These are phyloP conservation scores for Arthrobotrys iridis DNA, from an alignment of 2,329 filamentous ascomycete species.

Conservation along the genomic window DNA sequence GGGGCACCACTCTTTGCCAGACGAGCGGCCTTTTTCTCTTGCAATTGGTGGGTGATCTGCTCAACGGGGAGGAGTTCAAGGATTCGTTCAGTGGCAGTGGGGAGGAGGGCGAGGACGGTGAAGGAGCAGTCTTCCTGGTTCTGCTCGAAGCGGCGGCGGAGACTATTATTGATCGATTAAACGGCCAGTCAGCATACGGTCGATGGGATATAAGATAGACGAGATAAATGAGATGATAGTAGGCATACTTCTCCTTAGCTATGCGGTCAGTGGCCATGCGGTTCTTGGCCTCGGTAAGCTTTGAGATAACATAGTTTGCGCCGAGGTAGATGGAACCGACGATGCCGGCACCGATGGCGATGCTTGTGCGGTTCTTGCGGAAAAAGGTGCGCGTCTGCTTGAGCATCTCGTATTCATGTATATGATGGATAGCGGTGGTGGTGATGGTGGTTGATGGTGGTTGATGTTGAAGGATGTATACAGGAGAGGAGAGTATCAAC, in stretches of 20 bases:
- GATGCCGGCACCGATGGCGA: conserved; percentile 87
- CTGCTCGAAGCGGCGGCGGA: conserved; percentile 95
- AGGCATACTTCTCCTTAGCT: conserved; percentile 88
- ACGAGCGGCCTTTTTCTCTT: conserved; percentile 86
- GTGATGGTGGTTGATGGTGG: conserved; percentile 7
- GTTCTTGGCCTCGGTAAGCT: conserved; percentile 91
- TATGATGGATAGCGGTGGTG: too few species aligned
- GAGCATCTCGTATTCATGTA: conserved; percentile 71
- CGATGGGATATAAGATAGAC: not conserved
- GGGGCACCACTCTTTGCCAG: conserved; percentile 70
- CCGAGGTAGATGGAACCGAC: conserved; percentile 90
- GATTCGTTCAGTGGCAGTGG: conserved; percentile 89
- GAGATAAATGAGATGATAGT: not conserved
- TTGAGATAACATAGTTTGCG: conserved; percentile 89
- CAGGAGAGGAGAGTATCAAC: not conserved
- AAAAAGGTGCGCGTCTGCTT: conserved; percentile 87
- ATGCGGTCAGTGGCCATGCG: conserved; percentile 96
- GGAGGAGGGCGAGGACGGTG: conserved; percentile 93
- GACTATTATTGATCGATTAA: conserved; percentile 68
- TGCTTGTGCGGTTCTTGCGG: conserved; percentile 85
- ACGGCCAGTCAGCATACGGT: not conserved
- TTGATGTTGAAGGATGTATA: not conserved
- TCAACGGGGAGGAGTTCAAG: conserved; percentile 89
- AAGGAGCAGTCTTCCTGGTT: conserved; percentile 99
- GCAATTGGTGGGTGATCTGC: conserved; percentile 89